Percentiles rank a stretch among this genome's conserved stretches.
Conservation (phyloP, 768 basidiomycete species). For the Thelephora ganbajun region DNA sequence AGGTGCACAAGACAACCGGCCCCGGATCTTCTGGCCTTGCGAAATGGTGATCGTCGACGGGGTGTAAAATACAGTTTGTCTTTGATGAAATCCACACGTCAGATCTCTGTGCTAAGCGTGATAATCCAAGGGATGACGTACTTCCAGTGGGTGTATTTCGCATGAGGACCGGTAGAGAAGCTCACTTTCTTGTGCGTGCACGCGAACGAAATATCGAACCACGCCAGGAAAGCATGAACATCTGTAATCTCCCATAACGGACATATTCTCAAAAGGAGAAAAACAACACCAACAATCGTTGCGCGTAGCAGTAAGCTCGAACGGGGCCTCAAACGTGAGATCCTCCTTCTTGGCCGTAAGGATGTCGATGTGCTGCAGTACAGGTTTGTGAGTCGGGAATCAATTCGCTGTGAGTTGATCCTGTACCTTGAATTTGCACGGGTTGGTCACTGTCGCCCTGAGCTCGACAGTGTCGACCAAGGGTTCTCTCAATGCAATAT, state of each 20-base stretch:
- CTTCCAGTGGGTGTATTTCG: constrained; percentile 96
- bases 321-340: constrained; percentile 71
- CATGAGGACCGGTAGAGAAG: constrained; percentile 96
- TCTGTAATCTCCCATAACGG: constrained; percentile 32
- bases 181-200: constrained; percentile 91
- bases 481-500: constrained; percentile 92
- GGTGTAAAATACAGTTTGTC: constrained; percentile 98
- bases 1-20: constrained; percentile 66
- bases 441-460: constrained; percentile 88
- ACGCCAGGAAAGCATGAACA: constrained; percentile 94
- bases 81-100: constrained; percentile 13
- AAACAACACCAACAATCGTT: constrained; percentile 64
- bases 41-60: constrained; percentile 57
- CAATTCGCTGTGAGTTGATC: not conserved
- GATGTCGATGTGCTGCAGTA: constrained; percentile 69
- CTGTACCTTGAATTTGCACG: constrained; percentile 73
- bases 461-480: constrained; percentile 98
- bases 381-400: not conserved
- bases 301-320: constrained; percentile 68
- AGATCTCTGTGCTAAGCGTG: not conserved
- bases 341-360: constrained; percentile 92
- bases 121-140: constrained; percentile 25
- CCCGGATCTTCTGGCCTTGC: constrained; percentile 60
- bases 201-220: constrained; percentile 96
- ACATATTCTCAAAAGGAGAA: not conserved